These are phyloP conservation scores for Emmonsia crescens DNA, from an alignment of 2,329 filamentous ascomycete species.

Conservation along the genomic window DNA sequence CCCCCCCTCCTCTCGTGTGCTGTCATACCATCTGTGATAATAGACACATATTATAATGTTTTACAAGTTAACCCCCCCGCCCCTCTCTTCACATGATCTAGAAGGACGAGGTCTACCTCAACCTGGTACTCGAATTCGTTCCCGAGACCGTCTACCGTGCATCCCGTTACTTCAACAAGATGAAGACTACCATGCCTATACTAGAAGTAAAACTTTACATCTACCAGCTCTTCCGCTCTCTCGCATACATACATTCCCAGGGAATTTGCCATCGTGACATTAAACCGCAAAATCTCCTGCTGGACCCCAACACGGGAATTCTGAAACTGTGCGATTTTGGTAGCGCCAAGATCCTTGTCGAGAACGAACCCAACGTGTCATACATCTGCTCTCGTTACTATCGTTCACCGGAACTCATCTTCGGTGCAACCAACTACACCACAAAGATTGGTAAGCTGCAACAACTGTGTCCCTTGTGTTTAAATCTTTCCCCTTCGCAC, in stretches of 20 bases:
- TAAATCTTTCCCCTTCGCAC: too few relatives aligned
- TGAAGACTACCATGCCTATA: conserved; percentile 99
- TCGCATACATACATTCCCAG: conserved; percentile 98
- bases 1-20: conserved; percentile 2
- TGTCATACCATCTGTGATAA: neutral
- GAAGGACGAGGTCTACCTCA: conserved; percentile 98
- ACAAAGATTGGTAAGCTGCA: conserved; percentile 85
- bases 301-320: conserved; percentile 83
- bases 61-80: neutral
- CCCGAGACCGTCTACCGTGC: conserved; percentile 97
- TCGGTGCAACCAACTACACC: conserved; percentile 97
- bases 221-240: conserved; percentile 95
- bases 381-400: conserved; percentile 99
- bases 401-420: conserved; percentile 93
- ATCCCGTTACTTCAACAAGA: conserved; percentile 98
- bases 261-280: conserved; percentile 99
- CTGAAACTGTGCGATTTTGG: conserved; percentile 98
- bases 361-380: conserved; percentile 97
- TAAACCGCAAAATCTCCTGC: conserved; percentile 93
- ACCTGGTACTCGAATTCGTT: conserved; percentile 94
- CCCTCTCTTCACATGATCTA: conserved; percentile 26
- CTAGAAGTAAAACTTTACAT: conserved; percentile 99
- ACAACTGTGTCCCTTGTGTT: neutral
- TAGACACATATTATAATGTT: neutral
- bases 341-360: conserved; percentile 94